A percentile compares a stretch with the other conserved stretches of the same genome.
Conservation (phyloP, 2,329 filamentous ascomycete species). For the Stachybotrys chlorohalonatus region DNA sequence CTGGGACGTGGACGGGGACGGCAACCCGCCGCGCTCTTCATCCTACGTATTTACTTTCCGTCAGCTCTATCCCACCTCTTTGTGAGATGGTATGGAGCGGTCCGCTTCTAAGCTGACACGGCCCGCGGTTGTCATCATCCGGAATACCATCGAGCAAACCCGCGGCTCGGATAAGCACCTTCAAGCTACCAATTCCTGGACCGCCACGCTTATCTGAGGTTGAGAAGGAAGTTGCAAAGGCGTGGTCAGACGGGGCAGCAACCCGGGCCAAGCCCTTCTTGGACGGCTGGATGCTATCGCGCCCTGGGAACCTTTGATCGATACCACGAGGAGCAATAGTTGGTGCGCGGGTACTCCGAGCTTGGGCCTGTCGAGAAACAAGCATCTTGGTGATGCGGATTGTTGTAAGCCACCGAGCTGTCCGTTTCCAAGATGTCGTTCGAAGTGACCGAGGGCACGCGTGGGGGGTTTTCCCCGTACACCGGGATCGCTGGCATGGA, state of each 20-base stretch:
- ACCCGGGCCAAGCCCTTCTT: no score
- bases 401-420: neutral
- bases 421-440: neutral
- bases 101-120: neutral
- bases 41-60: no score
- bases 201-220: neutral
- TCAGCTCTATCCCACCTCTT: neutral
- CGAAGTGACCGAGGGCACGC: neutral
- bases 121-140: neutral
- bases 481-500: no score
- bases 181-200: no score
- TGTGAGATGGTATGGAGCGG: neutral
- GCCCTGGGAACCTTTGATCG: no score
- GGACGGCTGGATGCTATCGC: no score
- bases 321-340: neutral
- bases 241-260: no score
- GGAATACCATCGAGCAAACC: neutral
- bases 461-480: neutral
- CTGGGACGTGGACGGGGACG: neutral
- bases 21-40: no score
- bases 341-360: neutral
- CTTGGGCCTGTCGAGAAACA: neutral
- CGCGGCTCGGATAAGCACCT: no score
- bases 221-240: no score
- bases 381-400: neutral